Base-by-base conservation (phyloP, 2,329 filamentous ascomycete species). In the Epichloe hybrida region DNA sequence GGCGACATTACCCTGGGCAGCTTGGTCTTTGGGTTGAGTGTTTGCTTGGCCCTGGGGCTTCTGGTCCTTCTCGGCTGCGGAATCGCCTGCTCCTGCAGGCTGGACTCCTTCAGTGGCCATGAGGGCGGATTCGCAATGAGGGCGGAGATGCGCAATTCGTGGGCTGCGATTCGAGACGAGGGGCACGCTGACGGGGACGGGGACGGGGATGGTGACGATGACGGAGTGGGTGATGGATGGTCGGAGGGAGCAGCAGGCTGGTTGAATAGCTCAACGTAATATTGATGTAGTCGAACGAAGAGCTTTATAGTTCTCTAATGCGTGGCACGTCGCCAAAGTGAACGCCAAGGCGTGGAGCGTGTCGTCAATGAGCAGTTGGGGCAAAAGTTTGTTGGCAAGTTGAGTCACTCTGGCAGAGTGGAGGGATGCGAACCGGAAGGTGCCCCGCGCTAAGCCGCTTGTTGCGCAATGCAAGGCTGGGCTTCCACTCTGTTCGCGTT, bases 321-420 rank as follows among this genome's bases (percentile, higher is more conserved):
- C 6, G 12, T 31, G 3, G 15, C 31, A 12, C 12, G 27, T 49
- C 17, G 17, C 7, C 4, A 37, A 23, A 31, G n/a, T 5, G 17
- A 17, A 17, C 34, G 15, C 2, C 27, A 20, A 37, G 21, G 15
- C 13, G 40, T 41, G 17, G 35, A 27, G 23, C 15, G 23, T 21
- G 27, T 39, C 15, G 20, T 34, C 27, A 34, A 43, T 15, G 37
- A 45, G 49, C 38, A 49, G 50, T 46, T 50, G 53, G 51, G 50
- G 17, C 45, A 27, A 56, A 52, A 57, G 47, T 53, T 59, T 67
- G 64, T 27, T 27, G 23, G 23, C 6, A 7, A 66, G 63, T 67
- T 64, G 66, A 67, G 63, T 66, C 64, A 67, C 61, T 58, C 53
- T 53, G 59, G 62, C 15, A 62, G 58, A 57, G 57, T 61, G 54